Percentiles rank a stretch among this genome's conserved stretches.
These are phyloP conservation scores for Sporisorium reilianum DNA, from an alignment of 1,284 basidiomycete species.

Conservation along the genomic window DNA sequence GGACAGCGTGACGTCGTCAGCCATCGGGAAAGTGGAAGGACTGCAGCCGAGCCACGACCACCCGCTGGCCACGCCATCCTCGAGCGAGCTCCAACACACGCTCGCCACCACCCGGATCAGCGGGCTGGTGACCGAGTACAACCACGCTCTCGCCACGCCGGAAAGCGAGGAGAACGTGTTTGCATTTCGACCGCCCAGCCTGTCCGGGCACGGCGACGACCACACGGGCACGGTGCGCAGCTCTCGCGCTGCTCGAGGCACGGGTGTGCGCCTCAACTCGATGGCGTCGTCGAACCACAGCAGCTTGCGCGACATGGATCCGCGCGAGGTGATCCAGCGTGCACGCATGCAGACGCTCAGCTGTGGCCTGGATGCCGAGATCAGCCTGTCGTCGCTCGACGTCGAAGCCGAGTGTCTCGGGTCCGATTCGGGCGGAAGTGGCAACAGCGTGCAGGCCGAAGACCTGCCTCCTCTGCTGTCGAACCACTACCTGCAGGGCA, in stretches of 20 bases:
- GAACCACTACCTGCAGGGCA: conserved; percentile 43
- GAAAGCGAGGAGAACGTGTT: conserved; percentile 37
- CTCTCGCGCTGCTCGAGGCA: background rate
- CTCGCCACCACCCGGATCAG: background rate
- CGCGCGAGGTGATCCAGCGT: conserved; percentile 35
- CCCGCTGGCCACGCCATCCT: conserved; percentile 7
- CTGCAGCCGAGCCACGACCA: conserved; percentile 22
- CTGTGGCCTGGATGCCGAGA: conserved; percentile 45
- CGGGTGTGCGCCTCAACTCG: conserved; percentile 11
- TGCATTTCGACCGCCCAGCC: conserved; percentile 37
- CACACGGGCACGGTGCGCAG: background rate
- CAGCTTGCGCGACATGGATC: conserved; percentile 28
- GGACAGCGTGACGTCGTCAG: conserved; percentile 1
- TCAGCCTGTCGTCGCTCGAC: conserved; percentile 16
- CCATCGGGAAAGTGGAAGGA: conserved; percentile 9
- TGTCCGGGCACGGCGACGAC: conserved; percentile 16
- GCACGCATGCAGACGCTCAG: conserved; percentile 16
- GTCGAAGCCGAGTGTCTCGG: conserved; percentile 4
- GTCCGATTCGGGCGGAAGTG: background rate
- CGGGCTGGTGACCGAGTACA: too few species aligned
- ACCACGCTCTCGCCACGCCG: background rate
- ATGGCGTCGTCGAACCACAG: conserved; percentile 35
- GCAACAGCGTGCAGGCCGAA: conserved; percentile 19
- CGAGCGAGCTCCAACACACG: too few species aligned
- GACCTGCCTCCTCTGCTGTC: conserved; percentile 45